Conservation (phyloP, 768 basidiomycete species). For the Lentinula sp. region DNA sequence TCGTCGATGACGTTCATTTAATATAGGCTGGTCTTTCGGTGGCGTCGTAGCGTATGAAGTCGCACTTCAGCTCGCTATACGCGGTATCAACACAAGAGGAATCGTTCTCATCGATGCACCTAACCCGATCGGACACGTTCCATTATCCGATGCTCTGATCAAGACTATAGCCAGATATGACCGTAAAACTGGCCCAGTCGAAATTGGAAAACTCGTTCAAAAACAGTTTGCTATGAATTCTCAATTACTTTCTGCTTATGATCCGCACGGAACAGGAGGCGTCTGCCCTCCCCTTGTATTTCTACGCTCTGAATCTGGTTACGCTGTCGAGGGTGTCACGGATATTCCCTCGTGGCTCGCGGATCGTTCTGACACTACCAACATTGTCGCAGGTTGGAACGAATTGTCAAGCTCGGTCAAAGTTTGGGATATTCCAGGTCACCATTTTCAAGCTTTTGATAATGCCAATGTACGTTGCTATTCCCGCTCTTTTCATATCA, state of each 20-base stretch:
- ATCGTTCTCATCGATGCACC: conserved; percentile 67
- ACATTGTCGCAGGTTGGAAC: not conserved
- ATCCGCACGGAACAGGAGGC: conserved; percentile 21
- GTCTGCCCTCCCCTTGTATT: conserved; percentile 34
- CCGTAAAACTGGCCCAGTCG: conserved; percentile 19
- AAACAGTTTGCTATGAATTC: conserved; percentile 46
- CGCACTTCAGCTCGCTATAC: conserved; percentile 41
- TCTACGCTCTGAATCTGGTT: conserved; percentile 48
- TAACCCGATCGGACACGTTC: conserved; percentile 42
- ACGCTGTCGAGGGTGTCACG: conserved; percentile 9
- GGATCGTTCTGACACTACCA: conserved; percentile 2
- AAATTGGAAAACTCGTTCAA: conserved; percentile 29
- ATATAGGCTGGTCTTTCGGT: conserved; percentile 73
- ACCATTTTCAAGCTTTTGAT: conserved; percentile 5
- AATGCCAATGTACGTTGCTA: conserved; percentile 35
- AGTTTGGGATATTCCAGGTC: conserved; percentile 3
- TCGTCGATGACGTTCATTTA: not conserved
- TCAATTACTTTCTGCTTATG: conserved; percentile 39
- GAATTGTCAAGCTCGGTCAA: not conserved
- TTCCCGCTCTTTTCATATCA: not conserved
- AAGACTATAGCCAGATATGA: conserved; percentile 33
- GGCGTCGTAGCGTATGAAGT: conserved; percentile 68
- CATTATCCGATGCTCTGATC: conserved; percentile 48
- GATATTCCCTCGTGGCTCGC: conserved; percentile 28
- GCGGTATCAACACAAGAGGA: conserved; percentile 42